A percentile compares a stretch with the other conserved stretches of the same genome.
Conservation (phyloP, 331 rosid species). For the Malus hybrid region DNA sequence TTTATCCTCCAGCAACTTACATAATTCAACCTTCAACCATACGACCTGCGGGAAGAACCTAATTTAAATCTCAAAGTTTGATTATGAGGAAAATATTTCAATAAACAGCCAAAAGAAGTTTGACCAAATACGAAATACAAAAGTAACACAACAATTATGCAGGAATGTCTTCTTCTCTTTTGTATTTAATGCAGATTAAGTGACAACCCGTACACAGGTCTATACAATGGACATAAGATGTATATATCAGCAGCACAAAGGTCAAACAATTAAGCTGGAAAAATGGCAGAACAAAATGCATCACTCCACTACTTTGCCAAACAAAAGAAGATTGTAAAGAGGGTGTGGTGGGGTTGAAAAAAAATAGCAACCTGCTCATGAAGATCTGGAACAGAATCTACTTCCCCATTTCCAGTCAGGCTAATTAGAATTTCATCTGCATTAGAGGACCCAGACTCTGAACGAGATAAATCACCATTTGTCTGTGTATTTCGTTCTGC, state of each 20-base stretch:
- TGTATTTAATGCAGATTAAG: background rate
- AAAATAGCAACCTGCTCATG: slow-evolving; percentile 70
- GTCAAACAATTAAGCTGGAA: slow-evolving; percentile 1
- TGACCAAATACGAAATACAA: background rate
- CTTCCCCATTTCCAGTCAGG: slow-evolving; percentile 79
- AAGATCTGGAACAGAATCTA: slow-evolving; percentile 74
- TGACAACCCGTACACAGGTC: background rate
- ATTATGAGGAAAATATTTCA: background rate
- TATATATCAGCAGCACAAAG: background rate
- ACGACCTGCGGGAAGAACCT: slow-evolving; percentile 59
- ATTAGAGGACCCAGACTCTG: slow-evolving; percentile 87
- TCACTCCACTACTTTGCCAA: slow-evolving; percentile 1
- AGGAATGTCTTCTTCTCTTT: background rate
- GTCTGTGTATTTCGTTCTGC: slow-evolving; percentile 28
- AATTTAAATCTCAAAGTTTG: slow-evolving; percentile 6
- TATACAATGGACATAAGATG: background rate
- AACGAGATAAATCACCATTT: slow-evolving; percentile 50
- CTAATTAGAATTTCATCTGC: slow-evolving; percentile 71
- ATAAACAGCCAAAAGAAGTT: background rate
- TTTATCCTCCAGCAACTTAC: slow-evolving; percentile 81
- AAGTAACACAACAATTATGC: background rate
- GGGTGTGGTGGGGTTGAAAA: background rate
- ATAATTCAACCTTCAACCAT: slow-evolving; percentile 82
- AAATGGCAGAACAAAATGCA: slow-evolving; percentile 6
- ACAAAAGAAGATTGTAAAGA: background rate